Base-by-base conservation (phyloP, 2,329 filamentous ascomycete species). In the Aureobasidium sp. region DNA sequence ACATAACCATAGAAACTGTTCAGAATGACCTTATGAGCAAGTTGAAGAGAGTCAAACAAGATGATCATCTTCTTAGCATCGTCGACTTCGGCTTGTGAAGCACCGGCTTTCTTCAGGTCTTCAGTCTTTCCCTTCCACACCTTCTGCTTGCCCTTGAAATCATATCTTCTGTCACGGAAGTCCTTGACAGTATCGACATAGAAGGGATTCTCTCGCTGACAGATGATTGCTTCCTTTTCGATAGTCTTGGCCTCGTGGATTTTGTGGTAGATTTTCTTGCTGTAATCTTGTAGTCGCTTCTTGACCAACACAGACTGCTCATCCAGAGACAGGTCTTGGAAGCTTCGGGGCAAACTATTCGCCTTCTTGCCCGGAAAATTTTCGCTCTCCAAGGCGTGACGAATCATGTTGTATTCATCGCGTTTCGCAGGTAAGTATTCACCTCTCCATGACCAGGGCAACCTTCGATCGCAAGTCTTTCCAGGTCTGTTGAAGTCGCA, bases 1-100 rank as follows among this genome's bases (percentile, higher is more conserved):
- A 97, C 94, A 72, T 99, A 99, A 66, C 94, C 94, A 69, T 99
- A 99, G 79, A 99, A 99, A 62, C 91, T 96, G 79, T 99, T 99
- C 61, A 99, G 75, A 81, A 99, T 99, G 78, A 99, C 94, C 74
- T 99, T 99, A 80, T 99, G 94, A 0, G 94, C 94, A 69, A 99
- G 80, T 74, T 99, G 95, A 63, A 99, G 80, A 0, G 94, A 99
- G 73, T 99, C 94, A 73, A 90, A 99, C 5, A 99, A 78, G 52
- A 97, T 82, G 62, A 97, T 94, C 95, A 99, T 99, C 80, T 99
- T 99, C 79, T 97, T 97, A 5, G 91, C 94, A 63, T 91, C 88
- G 14, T 99, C 95, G 17, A 99, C 82, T 68, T 99, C 94, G 1
- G 77, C 75, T 9, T 84, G 77, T 1, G 87, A 72, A 0, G 93